These are phyloP conservation scores for Neopestalotiopsis sp. DNA, from an alignment of 2,329 filamentous ascomycete species.

Conservation along the genomic window DNA sequence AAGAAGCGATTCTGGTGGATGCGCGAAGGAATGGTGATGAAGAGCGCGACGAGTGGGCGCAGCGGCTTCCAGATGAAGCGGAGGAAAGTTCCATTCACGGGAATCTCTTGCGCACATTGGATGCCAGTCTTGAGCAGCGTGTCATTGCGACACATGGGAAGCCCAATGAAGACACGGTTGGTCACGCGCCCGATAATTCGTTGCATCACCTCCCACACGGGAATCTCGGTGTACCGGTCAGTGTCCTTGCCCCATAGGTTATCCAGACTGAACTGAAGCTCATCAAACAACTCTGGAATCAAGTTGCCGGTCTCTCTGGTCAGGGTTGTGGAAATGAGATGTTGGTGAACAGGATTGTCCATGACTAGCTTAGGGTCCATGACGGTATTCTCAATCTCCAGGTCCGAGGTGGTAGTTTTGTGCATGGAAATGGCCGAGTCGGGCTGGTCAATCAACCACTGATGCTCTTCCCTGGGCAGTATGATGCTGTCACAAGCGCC, in stretches of 20 bases:
- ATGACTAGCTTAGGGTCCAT: constrained; percentile 28
- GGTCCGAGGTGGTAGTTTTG: constrained; percentile 23
- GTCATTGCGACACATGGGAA: constrained; percentile 26
- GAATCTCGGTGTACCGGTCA: constrained; percentile 9
- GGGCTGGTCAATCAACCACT: constrained; percentile 38
- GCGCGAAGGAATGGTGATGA: constrained; percentile 26
- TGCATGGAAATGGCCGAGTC: constrained; percentile 32
- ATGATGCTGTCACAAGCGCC: constrained; percentile 28
- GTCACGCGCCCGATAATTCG: constrained; percentile 20
- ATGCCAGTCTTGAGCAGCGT: constrained; percentile 26
- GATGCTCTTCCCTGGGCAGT: constrained; percentile 33
- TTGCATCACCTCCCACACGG: constrained; percentile 17
- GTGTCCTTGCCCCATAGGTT: constrained; percentile 28
- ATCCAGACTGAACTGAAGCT: constrained; percentile 31
- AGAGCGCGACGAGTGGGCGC: constrained; percentile 23
- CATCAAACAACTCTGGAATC: constrained; percentile 34
- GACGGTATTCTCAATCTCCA: constrained; percentile 34
- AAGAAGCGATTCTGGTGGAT: constrained; percentile 24
- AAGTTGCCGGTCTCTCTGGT: constrained; percentile 38
- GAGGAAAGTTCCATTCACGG: constrained; percentile 24
- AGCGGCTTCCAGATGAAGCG: constrained; percentile 23
- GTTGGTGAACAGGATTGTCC: constrained; percentile 29
- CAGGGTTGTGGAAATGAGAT: constrained; percentile 32
- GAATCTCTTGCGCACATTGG: constrained; percentile 25
- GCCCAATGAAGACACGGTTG: constrained; percentile 28